Percentiles rank a stretch among this genome's conserved stretches.
These are phyloP conservation scores for Fusarium robinianum DNA, from an alignment of 2,329 filamentous ascomycete genomes.

Conservation along the genomic window DNA sequence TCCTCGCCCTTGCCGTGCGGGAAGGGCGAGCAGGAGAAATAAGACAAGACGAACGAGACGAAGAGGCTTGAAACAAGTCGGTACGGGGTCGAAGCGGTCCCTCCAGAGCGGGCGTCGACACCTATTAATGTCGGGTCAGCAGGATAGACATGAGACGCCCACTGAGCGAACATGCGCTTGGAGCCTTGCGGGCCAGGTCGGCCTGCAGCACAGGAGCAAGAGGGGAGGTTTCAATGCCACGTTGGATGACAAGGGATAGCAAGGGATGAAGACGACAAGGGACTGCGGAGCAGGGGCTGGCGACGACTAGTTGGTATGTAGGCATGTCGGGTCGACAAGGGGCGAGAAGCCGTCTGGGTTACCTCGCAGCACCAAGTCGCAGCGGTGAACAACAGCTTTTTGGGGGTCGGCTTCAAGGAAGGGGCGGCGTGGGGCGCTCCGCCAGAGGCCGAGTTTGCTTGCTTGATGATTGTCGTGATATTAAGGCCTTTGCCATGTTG, in stretches of 20 bases:
- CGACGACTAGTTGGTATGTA: no score
- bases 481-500: no score
- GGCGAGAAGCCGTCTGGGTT: constrained; percentile 22
- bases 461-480: no score
- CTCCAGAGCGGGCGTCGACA: constrained; percentile 31
- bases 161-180: constrained; percentile 31
- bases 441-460: constrained; percentile 11
- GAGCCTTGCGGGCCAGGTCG: constrained; percentile 30
- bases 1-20: constrained; percentile 31
- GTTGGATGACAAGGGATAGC: constrained; percentile 35
- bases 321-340: constrained; percentile 30
- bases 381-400: constrained; percentile 26
- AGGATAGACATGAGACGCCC: constrained; percentile 34
- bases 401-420: constrained; percentile 1
- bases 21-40: constrained; percentile 28
- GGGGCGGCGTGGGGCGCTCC: constrained; percentile 15
- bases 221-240: constrained; percentile 37
- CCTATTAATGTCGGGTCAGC: constrained; percentile 38
- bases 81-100: constrained; percentile 25
- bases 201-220: constrained; percentile 27
- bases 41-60: constrained; percentile 19
- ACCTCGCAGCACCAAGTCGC: constrained; percentile 24
- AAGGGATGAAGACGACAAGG: constrained; percentile 24
- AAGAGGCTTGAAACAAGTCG: constrained; percentile 37
- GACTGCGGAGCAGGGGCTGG: constrained; percentile 13